phyloP scores from a whole-genome alignment of 345 rosid species.

The Lepidium didymum region DNA sequence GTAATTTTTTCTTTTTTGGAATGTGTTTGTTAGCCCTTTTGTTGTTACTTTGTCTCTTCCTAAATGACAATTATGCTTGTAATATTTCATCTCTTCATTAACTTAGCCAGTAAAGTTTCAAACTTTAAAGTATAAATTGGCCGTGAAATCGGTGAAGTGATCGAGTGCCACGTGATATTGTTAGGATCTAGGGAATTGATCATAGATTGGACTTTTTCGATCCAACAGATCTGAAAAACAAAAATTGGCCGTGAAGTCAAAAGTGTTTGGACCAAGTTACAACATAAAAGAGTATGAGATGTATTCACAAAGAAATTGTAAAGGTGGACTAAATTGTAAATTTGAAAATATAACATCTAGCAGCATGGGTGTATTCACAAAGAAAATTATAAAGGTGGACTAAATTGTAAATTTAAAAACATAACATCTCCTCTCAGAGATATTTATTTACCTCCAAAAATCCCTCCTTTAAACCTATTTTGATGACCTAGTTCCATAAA shows the following conservation, averaged over 20 bases:
- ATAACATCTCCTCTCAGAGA: neutral
- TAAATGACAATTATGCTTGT: neutral
- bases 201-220: no score
- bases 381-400: neutral
- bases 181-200: no score
- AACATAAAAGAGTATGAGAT: no score
- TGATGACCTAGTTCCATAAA: neutral
- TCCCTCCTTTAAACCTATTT: conserved; percentile 3
- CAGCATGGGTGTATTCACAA: neutral
- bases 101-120: neutral
- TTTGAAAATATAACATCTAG: no score
- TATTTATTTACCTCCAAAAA: neutral
- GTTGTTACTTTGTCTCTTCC: neutral
- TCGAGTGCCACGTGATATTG: no score
- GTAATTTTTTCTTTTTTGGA: neutral
- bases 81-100: neutral
- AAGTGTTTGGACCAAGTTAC: no score
- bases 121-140: neutral
- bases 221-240: no score
- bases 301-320: no score
- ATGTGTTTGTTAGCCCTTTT: conserved; percentile 1
- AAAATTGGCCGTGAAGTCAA: no score
- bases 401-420: neutral
- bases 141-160: no score
- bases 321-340: no score